Evolutionary conservation across 2,329 filamentous ascomycete genomes (phyloP).

Genomic region (Penicillium sp.): DNA sequence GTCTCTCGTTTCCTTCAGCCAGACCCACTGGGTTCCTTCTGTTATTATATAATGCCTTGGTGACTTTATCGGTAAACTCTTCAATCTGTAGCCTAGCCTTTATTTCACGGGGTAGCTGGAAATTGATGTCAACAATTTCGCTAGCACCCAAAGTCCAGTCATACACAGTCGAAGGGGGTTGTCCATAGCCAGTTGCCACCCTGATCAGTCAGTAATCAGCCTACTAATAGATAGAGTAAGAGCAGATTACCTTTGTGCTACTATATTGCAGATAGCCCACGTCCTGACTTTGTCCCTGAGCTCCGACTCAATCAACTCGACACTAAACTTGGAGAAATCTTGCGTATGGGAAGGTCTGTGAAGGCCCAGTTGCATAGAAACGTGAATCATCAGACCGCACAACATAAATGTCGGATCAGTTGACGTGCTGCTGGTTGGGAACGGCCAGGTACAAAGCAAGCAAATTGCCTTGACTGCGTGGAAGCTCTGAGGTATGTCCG

Average conservation of each 20-base stretch:
- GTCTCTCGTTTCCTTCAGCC: constrained; percentile 42
- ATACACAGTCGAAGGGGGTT: constrained; percentile 60
- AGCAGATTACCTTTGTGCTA: constrained; percentile 56
- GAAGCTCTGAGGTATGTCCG: constrained; percentile 60
- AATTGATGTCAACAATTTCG: constrained; percentile 42
- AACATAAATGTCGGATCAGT: constrained; percentile 64
- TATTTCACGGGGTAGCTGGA: constrained; percentile 50
- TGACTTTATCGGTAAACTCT: constrained; percentile 57
- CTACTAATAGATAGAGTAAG: not conserved
- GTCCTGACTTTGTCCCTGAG: constrained; percentile 62
- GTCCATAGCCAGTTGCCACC: constrained; percentile 65
- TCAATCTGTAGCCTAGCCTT: constrained; percentile 53
- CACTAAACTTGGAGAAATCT: constrained; percentile 49
- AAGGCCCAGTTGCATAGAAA: constrained; percentile 64
- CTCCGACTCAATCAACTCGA: constrained; percentile 58
- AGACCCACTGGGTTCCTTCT: constrained; percentile 52
- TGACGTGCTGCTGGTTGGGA: constrained; percentile 60
- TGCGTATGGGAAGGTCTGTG: constrained; percentile 63
- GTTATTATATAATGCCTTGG: constrained; percentile 55
- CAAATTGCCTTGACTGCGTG: constrained; percentile 62
- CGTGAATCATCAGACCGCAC: constrained; percentile 63
- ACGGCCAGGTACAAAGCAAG: constrained; percentile 61
- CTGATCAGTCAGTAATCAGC: constrained; percentile 27
- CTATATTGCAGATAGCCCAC: constrained; percentile 66
- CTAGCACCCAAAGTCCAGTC: constrained; percentile 53